Conservation (phyloP, 345 rosid genomes). For the Corymbia maculata region DNA sequence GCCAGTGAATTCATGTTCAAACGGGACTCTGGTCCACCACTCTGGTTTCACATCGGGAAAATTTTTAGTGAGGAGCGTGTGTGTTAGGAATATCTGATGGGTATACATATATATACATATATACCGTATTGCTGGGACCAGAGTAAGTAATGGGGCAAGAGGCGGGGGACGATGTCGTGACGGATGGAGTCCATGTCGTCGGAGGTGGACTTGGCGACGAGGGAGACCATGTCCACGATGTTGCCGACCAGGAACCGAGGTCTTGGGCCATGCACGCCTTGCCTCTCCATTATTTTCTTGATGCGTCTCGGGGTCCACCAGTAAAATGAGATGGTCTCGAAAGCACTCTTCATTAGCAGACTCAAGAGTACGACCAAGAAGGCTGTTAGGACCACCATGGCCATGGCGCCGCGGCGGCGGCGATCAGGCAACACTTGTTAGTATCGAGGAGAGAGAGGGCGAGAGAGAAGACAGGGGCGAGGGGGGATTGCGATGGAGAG, state of each 20-base stretch:
- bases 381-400: conserved; percentile 3
- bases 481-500: not conserved
- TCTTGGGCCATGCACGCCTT: conserved; percentile 86
- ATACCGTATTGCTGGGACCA: conserved; percentile 84
- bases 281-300: conserved; percentile 58
- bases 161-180: conserved; percentile 73
- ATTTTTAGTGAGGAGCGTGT: too few relatives aligned
- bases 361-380: conserved; percentile 15
- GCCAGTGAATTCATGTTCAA: not conserved
- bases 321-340: conserved; percentile 55
- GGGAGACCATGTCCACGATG: conserved; percentile 53
- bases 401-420: not conserved
- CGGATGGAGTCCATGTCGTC: conserved; percentile 43
- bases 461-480: not conserved
- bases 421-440: not conserved
- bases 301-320: conserved; percentile 72
- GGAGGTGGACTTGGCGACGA: conserved; percentile 58
- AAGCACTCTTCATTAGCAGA: conserved; percentile 24
- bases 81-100: not conserved
- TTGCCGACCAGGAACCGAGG: conserved; percentile 70
- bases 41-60: not conserved
- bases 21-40: not conserved
- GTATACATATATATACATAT: not conserved
- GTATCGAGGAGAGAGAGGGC: not conserved
- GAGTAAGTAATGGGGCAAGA: conserved; percentile 69